Evolutionary conservation across 371 early-diverging fungal genomes (phyloP).

Genomic region (Mucor mucedo): DNA sequence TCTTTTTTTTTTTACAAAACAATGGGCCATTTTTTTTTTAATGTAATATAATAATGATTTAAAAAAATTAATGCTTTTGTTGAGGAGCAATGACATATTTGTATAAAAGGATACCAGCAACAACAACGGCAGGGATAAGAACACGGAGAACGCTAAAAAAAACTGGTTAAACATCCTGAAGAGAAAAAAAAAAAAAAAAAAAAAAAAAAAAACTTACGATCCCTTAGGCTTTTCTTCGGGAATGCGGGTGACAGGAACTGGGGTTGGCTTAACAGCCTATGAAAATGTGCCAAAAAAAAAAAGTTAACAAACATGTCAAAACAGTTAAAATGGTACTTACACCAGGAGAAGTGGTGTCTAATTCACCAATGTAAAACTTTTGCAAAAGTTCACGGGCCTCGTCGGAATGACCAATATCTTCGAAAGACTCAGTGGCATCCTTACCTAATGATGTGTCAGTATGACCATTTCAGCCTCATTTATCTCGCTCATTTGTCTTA

Average conservation of each 20-base stretch:
- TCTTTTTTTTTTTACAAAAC: neutral
- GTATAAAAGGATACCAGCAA: constrained; percentile 41
- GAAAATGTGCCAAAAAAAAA: neutral
- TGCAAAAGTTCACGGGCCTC: constrained; percentile 56
- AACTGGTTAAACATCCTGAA: neutral
- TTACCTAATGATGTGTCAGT: constrained; percentile 38
- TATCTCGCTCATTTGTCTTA: constrained; percentile 28
- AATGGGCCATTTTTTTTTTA: neutral
- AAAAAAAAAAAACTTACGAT: constrained; percentile 37
- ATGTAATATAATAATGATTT: neutral
- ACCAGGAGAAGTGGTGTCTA: constrained; percentile 34
- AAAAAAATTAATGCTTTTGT: constrained; percentile 9
- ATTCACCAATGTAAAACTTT: constrained; percentile 42
- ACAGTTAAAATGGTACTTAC: constrained; percentile 16
- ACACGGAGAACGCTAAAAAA: constrained; percentile 14
- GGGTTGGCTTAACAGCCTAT: neutral
- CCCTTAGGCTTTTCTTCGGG: constrained; percentile 36
- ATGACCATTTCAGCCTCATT: neutral
- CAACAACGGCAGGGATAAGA: constrained; percentile 22
- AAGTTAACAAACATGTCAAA: neutral
- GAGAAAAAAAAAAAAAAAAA: constrained; percentile 9
- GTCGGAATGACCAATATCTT: constrained; percentile 87
- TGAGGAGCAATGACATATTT: constrained; percentile 42
- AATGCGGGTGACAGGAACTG: constrained; percentile 16
- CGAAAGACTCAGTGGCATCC: constrained; percentile 88